These are phyloP conservation scores for Globomyces pollinis-pini DNA, from an alignment of 192 early-diverging fungal genomes.

Conservation along the genomic window DNA sequence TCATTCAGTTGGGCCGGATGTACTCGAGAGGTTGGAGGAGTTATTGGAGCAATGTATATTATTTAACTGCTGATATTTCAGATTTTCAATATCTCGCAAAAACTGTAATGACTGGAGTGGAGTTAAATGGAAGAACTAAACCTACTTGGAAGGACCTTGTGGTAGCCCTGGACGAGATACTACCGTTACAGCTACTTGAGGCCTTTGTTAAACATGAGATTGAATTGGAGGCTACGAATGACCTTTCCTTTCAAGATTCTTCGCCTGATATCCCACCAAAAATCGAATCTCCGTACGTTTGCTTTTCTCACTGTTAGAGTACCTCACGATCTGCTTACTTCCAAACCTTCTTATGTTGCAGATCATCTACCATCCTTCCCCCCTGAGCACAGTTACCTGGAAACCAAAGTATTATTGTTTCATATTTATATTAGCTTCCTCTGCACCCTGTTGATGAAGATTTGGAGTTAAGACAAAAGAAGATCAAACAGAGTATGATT, in stretches of 20 bases:
- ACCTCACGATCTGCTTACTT: not conserved
- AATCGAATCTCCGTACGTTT: not conserved
- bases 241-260: not conserved
- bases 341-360: too few species aligned
- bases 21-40: too few species aligned
- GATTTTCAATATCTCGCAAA: conserved; percentile 1
- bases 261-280: not conserved
- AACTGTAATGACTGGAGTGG: not conserved
- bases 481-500: conserved; percentile 5
- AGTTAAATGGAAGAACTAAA: not conserved
- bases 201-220: not conserved
- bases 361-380: conserved; percentile 7
- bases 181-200: not conserved
- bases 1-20: too few species aligned
- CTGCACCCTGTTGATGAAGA: conserved; percentile 2
- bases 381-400: conserved; percentile 1
- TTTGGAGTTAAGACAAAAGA: conserved; percentile 4
- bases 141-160: conserved; percentile 3
- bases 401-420: not conserved
- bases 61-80: conserved; percentile 5
- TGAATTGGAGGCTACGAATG: not conserved
- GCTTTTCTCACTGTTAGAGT: not conserved
- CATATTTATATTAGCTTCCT: not conserved
- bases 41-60: too few species aligned
- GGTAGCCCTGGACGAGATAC: not conserved